Base-by-base conservation (phyloP, 371 early-diverging fungal genomes). In the Haplosporangium sp. region DNA sequence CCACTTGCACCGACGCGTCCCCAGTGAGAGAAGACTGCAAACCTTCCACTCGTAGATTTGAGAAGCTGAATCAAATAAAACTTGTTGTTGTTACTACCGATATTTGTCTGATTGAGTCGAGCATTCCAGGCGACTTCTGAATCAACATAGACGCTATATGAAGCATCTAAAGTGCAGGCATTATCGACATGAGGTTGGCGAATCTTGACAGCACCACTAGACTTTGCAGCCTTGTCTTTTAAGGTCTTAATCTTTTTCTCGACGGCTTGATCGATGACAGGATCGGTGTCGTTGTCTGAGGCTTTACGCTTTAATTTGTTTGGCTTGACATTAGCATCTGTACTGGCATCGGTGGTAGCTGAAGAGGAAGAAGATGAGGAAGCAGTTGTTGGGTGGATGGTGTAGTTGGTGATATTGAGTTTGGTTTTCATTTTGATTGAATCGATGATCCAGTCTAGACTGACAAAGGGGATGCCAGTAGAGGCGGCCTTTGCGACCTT, bases 61-160 rank as follows among this genome's bases (percentile, higher is more conserved):
- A 91, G 72, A 17, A 91, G 77, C 70, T 91, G 92, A 67, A 91
- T 84, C 63, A 88, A 58, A 72, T 88, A 92, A 62, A 90, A 92
- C 75, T 92, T 92, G 86, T 92, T 91, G 84, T 88, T 90, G 83
- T 91, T 91, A 35, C 44, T 63, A n/a, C 69, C 66, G 64, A 91
- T 88, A 59, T 91, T 83, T 39, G 92, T 91, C 67, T 90, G 90
- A 72, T 91, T 91, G 67, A 91, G 74, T 72, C 89, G 83, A 17
- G 85, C 86, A 65, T 91, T 87, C 85, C 86, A 89, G 9, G 84
- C 82, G 13, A 72, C 71, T 9, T 72, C 84, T 37, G 48, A 58
- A 27, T 86, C 87, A 17, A 77, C 69, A 39, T 82, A 86, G 17
- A 87, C 87, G 20, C 77, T 69, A 45, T 59, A 72, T 0, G 52